Evolutionary conservation across 2,329 filamentous ascomycete genomes (phyloP).

Genomic region (Arachnopeziza araneosa): DNA sequence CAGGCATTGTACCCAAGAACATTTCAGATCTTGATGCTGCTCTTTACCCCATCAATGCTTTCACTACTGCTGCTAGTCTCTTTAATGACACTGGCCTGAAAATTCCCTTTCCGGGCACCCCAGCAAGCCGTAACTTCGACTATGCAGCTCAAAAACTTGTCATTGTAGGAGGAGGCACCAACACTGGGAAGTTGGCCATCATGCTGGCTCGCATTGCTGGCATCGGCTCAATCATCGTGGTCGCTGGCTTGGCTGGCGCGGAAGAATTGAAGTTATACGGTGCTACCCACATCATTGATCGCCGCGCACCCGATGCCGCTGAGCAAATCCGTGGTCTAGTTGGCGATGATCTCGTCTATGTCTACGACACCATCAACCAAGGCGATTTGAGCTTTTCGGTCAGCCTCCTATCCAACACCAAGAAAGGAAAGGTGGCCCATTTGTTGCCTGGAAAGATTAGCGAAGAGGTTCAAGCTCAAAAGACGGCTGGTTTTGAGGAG

Average conservation of each 20-base stretch:
- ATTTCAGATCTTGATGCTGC: constrained; percentile 34
- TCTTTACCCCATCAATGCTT: constrained; percentile 34
- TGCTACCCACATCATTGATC: constrained; percentile 38
- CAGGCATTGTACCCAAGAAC: constrained; percentile 31
- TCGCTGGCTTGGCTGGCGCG: constrained; percentile 21
- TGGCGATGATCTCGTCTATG: constrained; percentile 35
- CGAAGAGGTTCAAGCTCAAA: constrained; percentile 26
- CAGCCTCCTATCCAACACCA: constrained; percentile 32
- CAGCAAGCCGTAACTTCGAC: constrained; percentile 19
- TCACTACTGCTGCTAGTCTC: constrained; percentile 31
- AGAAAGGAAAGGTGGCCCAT: constrained; percentile 32
- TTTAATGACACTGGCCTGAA: constrained; percentile 29
- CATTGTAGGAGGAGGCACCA: constrained; percentile 34
- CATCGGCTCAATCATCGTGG: constrained; percentile 35
- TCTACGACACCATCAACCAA: constrained; percentile 32
- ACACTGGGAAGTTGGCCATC: constrained; percentile 31
- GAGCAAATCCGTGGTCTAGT: constrained; percentile 32
- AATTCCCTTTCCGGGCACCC: constrained; percentile 28
- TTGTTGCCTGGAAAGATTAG: constrained; percentile 22
- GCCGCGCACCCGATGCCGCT: constrained; percentile 30
- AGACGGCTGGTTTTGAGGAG: constrained; percentile 32
- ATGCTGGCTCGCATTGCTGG: constrained; percentile 33
- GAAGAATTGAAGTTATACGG: constrained; percentile 31
- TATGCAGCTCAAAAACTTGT: constrained; percentile 24
- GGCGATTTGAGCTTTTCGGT: constrained; percentile 28